phyloP scores from a whole-genome alignment of 352 stramenopile species.

The Pythium myriotylum region DNA sequence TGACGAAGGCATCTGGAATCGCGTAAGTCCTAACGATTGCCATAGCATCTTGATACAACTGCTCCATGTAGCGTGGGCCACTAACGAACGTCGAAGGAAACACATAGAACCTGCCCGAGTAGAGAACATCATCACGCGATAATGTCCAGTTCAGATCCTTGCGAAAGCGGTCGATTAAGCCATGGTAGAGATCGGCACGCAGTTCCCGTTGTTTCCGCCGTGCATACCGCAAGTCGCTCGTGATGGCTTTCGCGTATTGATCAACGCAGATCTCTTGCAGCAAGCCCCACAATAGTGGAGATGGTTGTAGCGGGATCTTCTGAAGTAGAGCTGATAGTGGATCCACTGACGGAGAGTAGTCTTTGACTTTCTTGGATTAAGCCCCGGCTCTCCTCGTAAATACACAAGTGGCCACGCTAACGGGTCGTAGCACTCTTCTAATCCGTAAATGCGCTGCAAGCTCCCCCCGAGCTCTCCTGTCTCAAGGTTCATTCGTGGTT shows the following conservation, averaged over 20 bases:
- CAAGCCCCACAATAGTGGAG: background rate
- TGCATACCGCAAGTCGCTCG: background rate
- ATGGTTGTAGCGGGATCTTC: background rate
- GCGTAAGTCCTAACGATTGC: constrained; percentile 31
- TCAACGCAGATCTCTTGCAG: constrained; percentile 13
- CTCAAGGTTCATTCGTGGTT: background rate
- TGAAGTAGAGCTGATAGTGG: background rate
- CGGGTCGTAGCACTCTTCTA: background rate
- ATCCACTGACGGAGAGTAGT: background rate
- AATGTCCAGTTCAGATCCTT: background rate
- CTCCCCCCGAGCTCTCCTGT: background rate
- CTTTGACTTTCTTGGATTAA: too few relatives aligned
- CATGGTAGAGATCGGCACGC: constrained; percentile 9
- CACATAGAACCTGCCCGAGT: constrained; percentile 4
- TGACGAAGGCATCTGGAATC: constrained; percentile 50
- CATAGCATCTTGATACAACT: constrained; percentile 35
- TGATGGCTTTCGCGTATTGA: constrained; percentile 7
- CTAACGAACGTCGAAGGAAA: constrained; percentile 1
- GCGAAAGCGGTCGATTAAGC: background rate
- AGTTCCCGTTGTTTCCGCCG: background rate
- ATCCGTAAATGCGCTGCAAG: background rate
- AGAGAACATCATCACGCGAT: background rate
- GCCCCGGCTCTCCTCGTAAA: background rate
- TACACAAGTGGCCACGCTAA: background rate
- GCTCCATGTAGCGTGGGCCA: constrained; percentile 3